These are phyloP conservation scores for Monilinia polystroma DNA, from an alignment of 2,329 filamentous ascomycete genomes.

Conservation along the genomic window DNA sequence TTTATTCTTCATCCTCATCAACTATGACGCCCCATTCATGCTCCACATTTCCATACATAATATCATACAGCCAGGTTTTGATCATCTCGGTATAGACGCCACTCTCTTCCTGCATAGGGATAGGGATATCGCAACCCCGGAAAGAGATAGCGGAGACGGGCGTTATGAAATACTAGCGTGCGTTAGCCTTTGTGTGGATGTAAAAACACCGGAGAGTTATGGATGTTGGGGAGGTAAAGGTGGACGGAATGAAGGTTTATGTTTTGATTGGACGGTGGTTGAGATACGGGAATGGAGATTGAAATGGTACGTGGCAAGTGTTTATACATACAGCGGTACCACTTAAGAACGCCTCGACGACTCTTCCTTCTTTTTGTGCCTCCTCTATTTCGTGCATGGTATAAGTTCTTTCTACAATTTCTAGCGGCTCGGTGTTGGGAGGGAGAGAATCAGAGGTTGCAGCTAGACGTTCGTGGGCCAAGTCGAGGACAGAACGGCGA, in stretches of 20 bases:
- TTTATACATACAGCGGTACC: slow-evolving; percentile 72
- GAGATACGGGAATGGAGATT: neutral
- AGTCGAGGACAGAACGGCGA: slow-evolving; percentile 71
- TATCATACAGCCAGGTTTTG: slow-evolving; percentile 66
- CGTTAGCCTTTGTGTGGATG: neutral
- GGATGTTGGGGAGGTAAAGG: neutral
- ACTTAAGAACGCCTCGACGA: slow-evolving; percentile 81
- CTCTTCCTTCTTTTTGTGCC: slow-evolving; percentile 69
- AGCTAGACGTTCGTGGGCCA: slow-evolving; percentile 63
- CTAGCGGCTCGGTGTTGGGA: slow-evolving; percentile 48
- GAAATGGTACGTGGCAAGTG: neutral
- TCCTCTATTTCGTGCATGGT: slow-evolving; percentile 75
- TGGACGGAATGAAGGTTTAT: neutral
- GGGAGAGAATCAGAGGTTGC: slow-evolving; percentile 37
- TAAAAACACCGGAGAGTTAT: neutral
- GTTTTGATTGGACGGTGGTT: neutral
- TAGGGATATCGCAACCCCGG: slow-evolving; percentile 59
- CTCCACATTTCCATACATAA: slow-evolving; percentile 70
- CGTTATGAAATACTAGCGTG: slow-evolving; percentile 64
- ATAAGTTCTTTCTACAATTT: slow-evolving; percentile 78
- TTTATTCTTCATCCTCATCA: slow-evolving; percentile 46
- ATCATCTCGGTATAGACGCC: slow-evolving; percentile 57
- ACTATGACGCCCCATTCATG: slow-evolving; percentile 71
- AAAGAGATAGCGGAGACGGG: slow-evolving; percentile 68
- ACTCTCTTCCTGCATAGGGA: slow-evolving; percentile 57